Evolutionary conservation across 75 land plant species (phyloP).

Genomic region (Pinus taeda): DNA sequence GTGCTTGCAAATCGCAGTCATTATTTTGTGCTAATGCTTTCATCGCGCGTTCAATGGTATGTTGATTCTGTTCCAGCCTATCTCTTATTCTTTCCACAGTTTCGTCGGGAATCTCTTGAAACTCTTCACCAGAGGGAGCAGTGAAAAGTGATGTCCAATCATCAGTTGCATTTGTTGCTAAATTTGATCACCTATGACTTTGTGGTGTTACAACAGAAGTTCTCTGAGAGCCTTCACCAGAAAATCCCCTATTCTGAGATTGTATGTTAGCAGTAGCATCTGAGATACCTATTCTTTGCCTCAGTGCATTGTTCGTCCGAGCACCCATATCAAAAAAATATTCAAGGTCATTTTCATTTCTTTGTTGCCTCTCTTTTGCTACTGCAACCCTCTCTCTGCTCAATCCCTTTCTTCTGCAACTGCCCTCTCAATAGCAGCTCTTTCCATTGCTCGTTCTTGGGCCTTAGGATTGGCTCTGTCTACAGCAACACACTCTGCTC

Average conservation of each 20-base stretch:
- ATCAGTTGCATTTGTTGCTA: slow-evolving; percentile 64
- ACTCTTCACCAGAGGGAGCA: slow-evolving; percentile 60
- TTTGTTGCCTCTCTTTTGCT: slow-evolving; percentile 51
- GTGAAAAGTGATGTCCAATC: slow-evolving; percentile 64
- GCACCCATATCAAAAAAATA: slow-evolving; percentile 44
- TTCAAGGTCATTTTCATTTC: slow-evolving; percentile 63
- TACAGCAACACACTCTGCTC: no score
- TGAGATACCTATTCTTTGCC: slow-evolving; percentile 31
- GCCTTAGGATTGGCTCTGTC: no score
- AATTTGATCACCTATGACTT: slow-evolving; percentile 39
- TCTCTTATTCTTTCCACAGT: slow-evolving; percentile 72
- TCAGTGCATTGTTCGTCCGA: slow-evolving; percentile 64
- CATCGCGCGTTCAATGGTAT: slow-evolving; percentile 63
- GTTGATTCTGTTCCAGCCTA: slow-evolving; percentile 58
- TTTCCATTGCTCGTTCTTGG: no score
- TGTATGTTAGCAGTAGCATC: slow-evolving; percentile 45
- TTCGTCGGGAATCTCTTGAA: slow-evolving; percentile 85
- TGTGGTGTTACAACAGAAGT: slow-evolving; percentile 27
- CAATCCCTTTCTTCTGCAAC: no score
- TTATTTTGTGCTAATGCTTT: slow-evolving; percentile 95
- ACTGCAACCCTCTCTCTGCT: slow-evolving; percentile 51
- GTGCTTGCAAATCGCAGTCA: slow-evolving; percentile 75
- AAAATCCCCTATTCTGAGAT: slow-evolving; percentile 26
- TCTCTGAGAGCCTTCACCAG: slow-evolving; percentile 33
- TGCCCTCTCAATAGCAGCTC: no score